A percentile compares a stretch with the other conserved stretches of the same genome.
These are phyloP conservation scores for Filobasidium uniguttulatum DNA, from an alignment of 1,284 basidiomycete genomes.

Conservation along the genomic window DNA sequence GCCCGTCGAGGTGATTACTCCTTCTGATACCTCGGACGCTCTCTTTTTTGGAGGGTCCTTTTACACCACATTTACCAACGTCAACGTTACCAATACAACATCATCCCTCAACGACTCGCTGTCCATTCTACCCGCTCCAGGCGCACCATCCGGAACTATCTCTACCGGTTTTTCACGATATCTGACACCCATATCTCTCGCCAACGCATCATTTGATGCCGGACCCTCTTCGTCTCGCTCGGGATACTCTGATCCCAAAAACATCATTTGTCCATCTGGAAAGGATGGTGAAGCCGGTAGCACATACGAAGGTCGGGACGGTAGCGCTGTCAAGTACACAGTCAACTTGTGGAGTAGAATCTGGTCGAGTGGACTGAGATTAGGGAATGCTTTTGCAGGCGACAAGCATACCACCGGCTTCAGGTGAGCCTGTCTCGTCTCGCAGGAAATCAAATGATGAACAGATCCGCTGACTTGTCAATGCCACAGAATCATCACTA, in stretches of 20 bases:
- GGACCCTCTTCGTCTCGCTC: slow-evolving; percentile 47
- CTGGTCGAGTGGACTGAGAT: slow-evolving; percentile 54
- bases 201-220: slow-evolving; percentile 51
- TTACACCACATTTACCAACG: slow-evolving; percentile 43
- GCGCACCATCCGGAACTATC: slow-evolving; percentile 40
- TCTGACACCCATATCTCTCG: slow-evolving; percentile 69
- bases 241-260: slow-evolving; percentile 55
- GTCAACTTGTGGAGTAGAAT: slow-evolving; percentile 54
- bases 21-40: slow-evolving; percentile 55
- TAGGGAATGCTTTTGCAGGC: slow-evolving; percentile 77
- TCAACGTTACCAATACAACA: slow-evolving; percentile 61
- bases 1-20: slow-evolving; percentile 60
- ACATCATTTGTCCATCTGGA: slow-evolving; percentile 74
- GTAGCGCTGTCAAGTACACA: slow-evolving; percentile 55
- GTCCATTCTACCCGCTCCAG: slow-evolving; percentile 47
- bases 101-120: slow-evolving; percentile 47
- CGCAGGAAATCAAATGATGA: no score
- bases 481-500: slow-evolving; percentile 53
- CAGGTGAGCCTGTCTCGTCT: no score
- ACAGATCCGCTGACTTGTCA: neutral
- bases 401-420: slow-evolving; percentile 73
- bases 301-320: slow-evolving; percentile 71
- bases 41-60: slow-evolving; percentile 67
- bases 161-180: slow-evolving; percentile 79
- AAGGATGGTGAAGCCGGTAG: slow-evolving; percentile 31